phyloP scores from a whole-genome alignment of 768 basidiomycete species.

The Trametes elegans region DNA sequence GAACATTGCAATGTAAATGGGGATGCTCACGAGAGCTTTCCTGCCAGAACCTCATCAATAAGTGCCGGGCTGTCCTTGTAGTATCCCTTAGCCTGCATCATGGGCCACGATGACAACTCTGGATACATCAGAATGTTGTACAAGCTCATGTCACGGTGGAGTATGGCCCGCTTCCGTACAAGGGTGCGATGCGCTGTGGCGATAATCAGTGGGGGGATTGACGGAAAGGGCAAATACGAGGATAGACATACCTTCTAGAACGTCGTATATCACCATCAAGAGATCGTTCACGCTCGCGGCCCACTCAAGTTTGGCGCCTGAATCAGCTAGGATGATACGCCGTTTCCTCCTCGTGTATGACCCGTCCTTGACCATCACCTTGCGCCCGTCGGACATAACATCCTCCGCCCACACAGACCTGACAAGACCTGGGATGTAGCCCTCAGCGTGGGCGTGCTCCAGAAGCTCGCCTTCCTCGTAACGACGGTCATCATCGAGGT shows the following conservation, averaged over 20 bases:
- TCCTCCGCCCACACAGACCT: neutral
- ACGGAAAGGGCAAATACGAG: neutral
- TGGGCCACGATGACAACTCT: neutral
- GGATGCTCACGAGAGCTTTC: neutral
- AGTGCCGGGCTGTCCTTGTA: neutral
- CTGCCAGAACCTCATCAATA: neutral
- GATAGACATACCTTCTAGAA: neutral
- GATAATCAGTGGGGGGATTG: neutral
- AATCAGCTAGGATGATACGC: neutral
- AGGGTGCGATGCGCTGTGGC: neutral
- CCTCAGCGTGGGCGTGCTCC: neutral
- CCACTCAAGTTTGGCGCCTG: neutral
- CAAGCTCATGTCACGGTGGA: neutral
- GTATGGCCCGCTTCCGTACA: neutral
- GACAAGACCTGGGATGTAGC: neutral
- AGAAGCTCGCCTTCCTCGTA: slow-evolving; percentile 51
- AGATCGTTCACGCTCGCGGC: neutral
- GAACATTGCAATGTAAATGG: too few species aligned
- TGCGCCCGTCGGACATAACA: neutral
- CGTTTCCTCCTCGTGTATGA: neutral
- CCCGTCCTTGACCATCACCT: neutral
- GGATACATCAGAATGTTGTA: neutral
- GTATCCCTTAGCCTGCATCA: neutral
- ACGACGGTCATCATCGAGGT: neutral
- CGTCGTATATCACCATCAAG: neutral